Evolutionary conservation across 2,329 filamentous ascomycete species (phyloP), one percentile per base, ranked within the genome.

Genomic region (Plenodomus biglobosus): DNA sequence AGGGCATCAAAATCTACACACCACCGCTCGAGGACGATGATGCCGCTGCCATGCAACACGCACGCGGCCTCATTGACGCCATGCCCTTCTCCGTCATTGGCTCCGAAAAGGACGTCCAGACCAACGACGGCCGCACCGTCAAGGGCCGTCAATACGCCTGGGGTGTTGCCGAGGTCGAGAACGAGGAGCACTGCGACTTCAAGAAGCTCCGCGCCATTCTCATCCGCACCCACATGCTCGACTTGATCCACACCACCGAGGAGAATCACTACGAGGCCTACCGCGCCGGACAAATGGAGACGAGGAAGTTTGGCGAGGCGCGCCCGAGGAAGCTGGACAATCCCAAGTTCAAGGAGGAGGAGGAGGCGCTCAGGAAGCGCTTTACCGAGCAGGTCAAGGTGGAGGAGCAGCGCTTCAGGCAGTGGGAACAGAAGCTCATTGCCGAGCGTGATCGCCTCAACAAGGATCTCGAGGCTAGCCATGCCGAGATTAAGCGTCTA

Each of bases 331-430:
- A 99, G 85, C 82, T 99, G 66, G 94, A 99, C 80, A 99, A 99
- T 82, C 94, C 94, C 78, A 99, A 99, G 82, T 99, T 97, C 85
- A 99, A 99, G 85, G 94, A 99, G 76, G 94, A 99, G 78, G 94
- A 99, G 74, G 94, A 99, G 82, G 89, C 90, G 55, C 85, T 99
- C 60, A 87, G 94, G 78, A 99, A 99, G 86, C 86, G 95, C 65
- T 99, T 99, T 79, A 99, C 94, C 64, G 94, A 99, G 80, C 94
- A 99, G 77, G 94, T 99, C 81, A 99, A 99, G 89, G 89, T 99
- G 70, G 95, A 99, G 81, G 94, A 99, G 80, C 91, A 96, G 80
- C 86, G 94, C 61, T 99, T 99, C 86, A 86, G 95, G 76, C 88
- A 95, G 78, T 99, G 94, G 94, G 94, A 99, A 80, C 94, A 99